Evolutionary conservation across 306 rosid species (phyloP), one percentile per base, ranked within the genome.

Genomic region (Pterocarpus macrocarpus): DNA sequence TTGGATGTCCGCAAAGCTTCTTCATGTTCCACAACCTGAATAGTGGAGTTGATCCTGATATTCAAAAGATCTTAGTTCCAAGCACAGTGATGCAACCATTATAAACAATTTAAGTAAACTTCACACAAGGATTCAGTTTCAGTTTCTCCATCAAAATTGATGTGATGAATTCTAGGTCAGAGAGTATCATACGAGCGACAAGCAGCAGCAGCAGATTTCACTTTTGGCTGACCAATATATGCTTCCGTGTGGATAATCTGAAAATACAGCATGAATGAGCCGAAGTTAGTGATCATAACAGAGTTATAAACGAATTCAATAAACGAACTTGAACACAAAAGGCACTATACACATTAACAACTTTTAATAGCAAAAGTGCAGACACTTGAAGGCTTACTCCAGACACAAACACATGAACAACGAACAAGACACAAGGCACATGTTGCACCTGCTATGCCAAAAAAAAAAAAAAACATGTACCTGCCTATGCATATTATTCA

Each of bases 401-500:
- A 22, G 28, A 22, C 28, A 22, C 28, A 22, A 22, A 22, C 28
- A 22, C 28, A 22, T 1, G 28, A 22, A 22, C 28, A 22, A 22
- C 28, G 28, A 22, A 22, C 28, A 22, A 22, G 28, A 22, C 28
- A 22, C 28, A 22, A 22, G 28, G 28, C 28, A 22, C 28, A 22
- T 22, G 28, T 22, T 22, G 28, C 28, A 22, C 28, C 28, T 22
- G 28, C 28, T 22, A 22, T 22, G 28, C 28, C 28, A 22, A 22
- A 22, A 22, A 22, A 22, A 22, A 22, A 22, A 22, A 44, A 1
- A 32, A 59, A 71, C 1, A 59, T 15, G 5, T 89, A 94, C 98
- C 97, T 95, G 98, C 88, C 99, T 86, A 86, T 95, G 99, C 99
- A 95, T 93, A 81, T 95, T 95, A 75, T 85, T 95, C 52, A 95